Evolutionary conservation across 2,329 filamentous ascomycete genomes (phyloP).

Genomic region (Exophiala calicioides): DNA sequence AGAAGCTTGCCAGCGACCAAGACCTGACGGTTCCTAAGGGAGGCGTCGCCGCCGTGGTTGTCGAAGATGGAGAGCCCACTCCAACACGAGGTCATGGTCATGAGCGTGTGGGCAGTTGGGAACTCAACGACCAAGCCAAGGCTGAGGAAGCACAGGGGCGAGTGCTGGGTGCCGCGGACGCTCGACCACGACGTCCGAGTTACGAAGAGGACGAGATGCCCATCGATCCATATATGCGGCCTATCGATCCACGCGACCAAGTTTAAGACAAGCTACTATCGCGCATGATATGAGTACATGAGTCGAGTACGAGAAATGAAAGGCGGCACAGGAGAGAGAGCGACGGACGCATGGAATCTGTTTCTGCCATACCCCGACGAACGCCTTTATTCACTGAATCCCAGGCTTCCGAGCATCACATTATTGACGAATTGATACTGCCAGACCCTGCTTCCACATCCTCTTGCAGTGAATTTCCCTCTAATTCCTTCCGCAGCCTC

Average conservation of each 20-base stretch:
- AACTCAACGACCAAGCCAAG: conserved; percentile 43
- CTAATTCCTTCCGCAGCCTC: no score
- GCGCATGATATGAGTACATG: conserved; percentile 1
- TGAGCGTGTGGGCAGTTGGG: conserved; percentile 61
- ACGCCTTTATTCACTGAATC: not conserved
- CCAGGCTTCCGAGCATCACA: not conserved
- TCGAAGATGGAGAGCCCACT: conserved; percentile 31
- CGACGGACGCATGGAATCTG: not conserved
- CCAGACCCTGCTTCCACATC: no score
- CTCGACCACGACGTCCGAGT: conserved; percentile 39
- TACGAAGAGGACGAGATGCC: conserved; percentile 48
- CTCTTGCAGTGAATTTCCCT: no score
- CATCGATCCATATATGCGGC: conserved; percentile 41
- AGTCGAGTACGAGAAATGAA: conserved; percentile 5
- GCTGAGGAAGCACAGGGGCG: conserved; percentile 22
- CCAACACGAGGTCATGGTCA: conserved; percentile 49
- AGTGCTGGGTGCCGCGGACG: conserved; percentile 10
- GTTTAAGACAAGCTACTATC: conserved; percentile 45
- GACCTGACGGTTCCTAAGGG: conserved; percentile 53
- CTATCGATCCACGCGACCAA: conserved; percentile 51
- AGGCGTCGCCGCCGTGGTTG: conserved; percentile 38
- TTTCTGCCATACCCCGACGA: conserved; percentile 13
- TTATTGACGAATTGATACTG: no score
- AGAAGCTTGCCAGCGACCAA: conserved; percentile 56
- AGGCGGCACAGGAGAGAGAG: no score